Percentiles rank a stretch among this genome's conserved stretches.
phyloP scores from a whole-genome alignment of 2,329 filamentous ascomycete genomes.

The Hymenotorrendiella dingleyae region DNA sequence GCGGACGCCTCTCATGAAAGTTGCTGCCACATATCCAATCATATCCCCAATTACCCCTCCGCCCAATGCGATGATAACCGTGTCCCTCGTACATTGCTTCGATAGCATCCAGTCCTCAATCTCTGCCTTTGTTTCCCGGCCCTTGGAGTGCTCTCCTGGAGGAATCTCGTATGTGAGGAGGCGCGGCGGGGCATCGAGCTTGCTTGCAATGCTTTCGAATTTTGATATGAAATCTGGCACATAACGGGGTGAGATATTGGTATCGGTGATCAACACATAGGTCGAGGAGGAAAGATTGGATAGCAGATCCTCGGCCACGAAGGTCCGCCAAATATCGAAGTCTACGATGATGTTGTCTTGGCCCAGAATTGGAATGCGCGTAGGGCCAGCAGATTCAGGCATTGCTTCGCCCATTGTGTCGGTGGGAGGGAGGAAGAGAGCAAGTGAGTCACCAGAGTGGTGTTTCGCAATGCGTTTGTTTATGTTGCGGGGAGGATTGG shows the following conservation, averaged over 20 bases:
- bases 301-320: constrained; percentile 76
- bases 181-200: constrained; percentile 46
- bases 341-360: constrained; percentile 89
- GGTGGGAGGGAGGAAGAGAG: no score
- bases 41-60: constrained; percentile 97
- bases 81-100: constrained; percentile 89
- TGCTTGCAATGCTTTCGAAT: constrained; percentile 46
- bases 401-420: no score
- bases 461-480: no score
- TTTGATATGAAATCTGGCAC: constrained; percentile 66
- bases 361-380: constrained; percentile 73
- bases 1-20: constrained; percentile 95
- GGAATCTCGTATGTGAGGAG: constrained; percentile 82
- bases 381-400: constrained; percentile 38
- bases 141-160: constrained; percentile 91
- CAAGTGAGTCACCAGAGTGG: no score
- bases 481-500: no score
- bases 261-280: constrained; percentile 95
- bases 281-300: constrained; percentile 75
- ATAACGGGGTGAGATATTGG: constrained; percentile 78
- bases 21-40: constrained; percentile 95
- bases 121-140: constrained; percentile 84
- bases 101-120: constrained; percentile 97
- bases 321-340: constrained; percentile 81
- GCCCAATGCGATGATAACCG: constrained; percentile 87